These are phyloP conservation scores for Barbarea vulgaris DNA, from an alignment of 345 rosid genomes.

Conservation along the genomic window DNA sequence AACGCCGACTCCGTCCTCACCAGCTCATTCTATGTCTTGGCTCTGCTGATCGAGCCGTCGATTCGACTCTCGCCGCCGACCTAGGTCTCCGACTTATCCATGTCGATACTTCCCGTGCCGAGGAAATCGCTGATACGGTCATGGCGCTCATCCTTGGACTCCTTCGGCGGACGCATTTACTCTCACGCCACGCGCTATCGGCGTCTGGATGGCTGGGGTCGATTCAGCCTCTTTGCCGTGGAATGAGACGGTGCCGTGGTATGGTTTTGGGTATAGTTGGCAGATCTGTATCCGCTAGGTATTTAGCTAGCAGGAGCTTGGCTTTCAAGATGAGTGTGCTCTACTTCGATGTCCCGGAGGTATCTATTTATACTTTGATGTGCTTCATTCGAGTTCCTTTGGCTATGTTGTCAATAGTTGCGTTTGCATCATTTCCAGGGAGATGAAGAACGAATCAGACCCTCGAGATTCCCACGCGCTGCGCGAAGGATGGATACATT, in stretches of 20 bases:
- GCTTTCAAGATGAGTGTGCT: conserved; percentile 98
- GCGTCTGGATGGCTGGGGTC: conserved; percentile 98
- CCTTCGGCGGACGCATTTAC: conserved; percentile 88
- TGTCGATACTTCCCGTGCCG: conserved; percentile 88
- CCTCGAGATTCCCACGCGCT: conserved; percentile 79
- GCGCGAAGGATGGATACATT: conserved; percentile 98
- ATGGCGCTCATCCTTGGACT: conserved; percentile 97
- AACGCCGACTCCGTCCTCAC: conserved; percentile 92
- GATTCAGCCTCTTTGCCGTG: conserved; percentile 88
- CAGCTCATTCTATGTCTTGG: conserved; percentile 97
- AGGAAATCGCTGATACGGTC: conserved; percentile 96
- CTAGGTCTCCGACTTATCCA: conserved; percentile 91
- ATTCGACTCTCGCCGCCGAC: conserved; percentile 89
- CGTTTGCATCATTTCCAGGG: conserved; percentile 50
- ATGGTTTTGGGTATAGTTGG: conserved; percentile 93
- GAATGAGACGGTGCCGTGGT: conserved; percentile 98
- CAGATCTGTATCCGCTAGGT: conserved; percentile 84
- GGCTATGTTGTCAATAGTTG: conserved; percentile 4
- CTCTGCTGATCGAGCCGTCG: conserved; percentile 88
- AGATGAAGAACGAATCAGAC: conserved; percentile 59
- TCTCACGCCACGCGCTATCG: conserved; percentile 81
- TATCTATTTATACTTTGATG: conserved; percentile 29
- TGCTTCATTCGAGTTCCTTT: background rate
- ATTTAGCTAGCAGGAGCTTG: conserved; percentile 82
- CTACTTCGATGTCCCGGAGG: conserved; percentile 87